phyloP scores from a whole-genome alignment of 169 alveolate genomes.

The Plasmodium yoelii region DNA sequence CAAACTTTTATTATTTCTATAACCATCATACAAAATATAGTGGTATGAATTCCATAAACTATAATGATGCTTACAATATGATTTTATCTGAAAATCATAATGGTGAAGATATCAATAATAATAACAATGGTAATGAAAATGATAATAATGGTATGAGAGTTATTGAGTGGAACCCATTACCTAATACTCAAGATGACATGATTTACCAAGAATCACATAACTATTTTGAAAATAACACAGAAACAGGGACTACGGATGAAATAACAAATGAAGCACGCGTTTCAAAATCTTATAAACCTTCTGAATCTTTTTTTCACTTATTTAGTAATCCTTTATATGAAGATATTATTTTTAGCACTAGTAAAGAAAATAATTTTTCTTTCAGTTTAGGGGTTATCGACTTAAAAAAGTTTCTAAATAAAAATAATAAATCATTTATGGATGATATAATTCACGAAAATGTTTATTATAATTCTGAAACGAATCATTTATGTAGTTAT shows the following conservation, averaged over 20 bases:
- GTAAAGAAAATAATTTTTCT: constrained; percentile 77
- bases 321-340: constrained; percentile 76
- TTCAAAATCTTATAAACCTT: constrained; percentile 54
- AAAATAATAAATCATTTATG: constrained; percentile 45
- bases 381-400: constrained; percentile 74
- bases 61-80: background rate
- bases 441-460: constrained; percentile 48
- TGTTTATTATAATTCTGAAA: constrained; percentile 44
- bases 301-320: constrained; percentile 69
- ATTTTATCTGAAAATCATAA: too few relatives aligned
- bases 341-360: constrained; percentile 73
- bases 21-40: constrained; percentile 26
- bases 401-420: constrained; percentile 52
- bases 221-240: background rate
- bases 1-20: constrained; percentile 69
- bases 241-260: constrained; percentile 26
- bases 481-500: constrained; percentile 65
- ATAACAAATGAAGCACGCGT: constrained; percentile 41
- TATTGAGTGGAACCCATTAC: background rate
- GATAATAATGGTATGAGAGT: background rate
- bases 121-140: background rate
- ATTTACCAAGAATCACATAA: constrained; percentile 28
- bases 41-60: constrained; percentile 1
- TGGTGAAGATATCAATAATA: constrained; percentile 21
- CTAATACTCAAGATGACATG: constrained; percentile 16